A percentile compares a stretch with the other conserved stretches of the same genome.
phyloP scores from a whole-genome alignment of 495 filamentous ascomycete species.

The Aspergillus bertholletiae region DNA sequence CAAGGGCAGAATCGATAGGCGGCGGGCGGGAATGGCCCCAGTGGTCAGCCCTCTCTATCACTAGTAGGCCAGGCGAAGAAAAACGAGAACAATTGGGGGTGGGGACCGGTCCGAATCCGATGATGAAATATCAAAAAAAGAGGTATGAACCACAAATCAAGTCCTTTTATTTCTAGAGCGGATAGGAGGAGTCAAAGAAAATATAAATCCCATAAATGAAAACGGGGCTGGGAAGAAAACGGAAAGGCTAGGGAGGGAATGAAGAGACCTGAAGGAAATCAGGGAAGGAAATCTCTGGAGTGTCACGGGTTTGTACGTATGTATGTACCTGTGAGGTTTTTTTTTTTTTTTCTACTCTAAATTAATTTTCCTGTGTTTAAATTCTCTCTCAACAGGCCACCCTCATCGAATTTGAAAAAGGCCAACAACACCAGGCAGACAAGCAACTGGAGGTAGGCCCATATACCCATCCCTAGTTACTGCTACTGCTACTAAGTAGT shows the following conservation, averaged over 20 bases:
- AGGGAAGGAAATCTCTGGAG: background rate
- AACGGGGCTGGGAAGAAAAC: background rate
- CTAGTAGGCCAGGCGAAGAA: background rate
- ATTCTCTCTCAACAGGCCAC: background rate
- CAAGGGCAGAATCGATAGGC: conserved; percentile 22
- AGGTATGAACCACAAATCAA: too few relatives aligned
- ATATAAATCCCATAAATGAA: background rate
- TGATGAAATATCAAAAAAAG: too few relatives aligned
- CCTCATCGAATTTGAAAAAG: background rate
- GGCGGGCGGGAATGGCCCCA: conserved; percentile 22
- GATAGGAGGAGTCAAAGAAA: background rate
- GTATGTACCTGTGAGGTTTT: background rate
- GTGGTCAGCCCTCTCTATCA: background rate
- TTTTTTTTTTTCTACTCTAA: background rate
- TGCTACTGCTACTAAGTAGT: too few relatives aligned
- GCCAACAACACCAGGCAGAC: background rate
- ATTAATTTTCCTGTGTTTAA: too few relatives aligned
- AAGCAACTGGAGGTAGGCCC: background rate
- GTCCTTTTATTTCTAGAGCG: too few relatives aligned
- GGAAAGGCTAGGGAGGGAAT: background rate
- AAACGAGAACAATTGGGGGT: background rate
- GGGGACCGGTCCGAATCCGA: background rate
- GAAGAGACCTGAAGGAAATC: background rate
- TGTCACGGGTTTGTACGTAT: background rate
- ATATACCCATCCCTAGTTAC: background rate